Evolutionary conservation across 169 alveolate genomes (phyloP).

Genomic region (Plasmodium cynomolgi): DNA sequence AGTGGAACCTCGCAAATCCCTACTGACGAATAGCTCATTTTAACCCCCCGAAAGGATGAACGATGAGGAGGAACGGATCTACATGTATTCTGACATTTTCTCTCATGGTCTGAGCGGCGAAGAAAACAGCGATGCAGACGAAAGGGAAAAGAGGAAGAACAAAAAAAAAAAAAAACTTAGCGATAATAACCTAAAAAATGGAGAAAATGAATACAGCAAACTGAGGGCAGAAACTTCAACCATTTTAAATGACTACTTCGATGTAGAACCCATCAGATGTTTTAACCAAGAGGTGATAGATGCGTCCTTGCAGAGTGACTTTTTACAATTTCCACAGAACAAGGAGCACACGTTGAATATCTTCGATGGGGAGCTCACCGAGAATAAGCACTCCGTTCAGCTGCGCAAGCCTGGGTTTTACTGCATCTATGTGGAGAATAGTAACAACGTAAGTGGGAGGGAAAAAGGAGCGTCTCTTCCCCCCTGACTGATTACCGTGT

Average conservation of each 20-base stretch:
- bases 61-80: slow-evolving; percentile 45
- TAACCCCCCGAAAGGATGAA: slow-evolving; percentile 3
- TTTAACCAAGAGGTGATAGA: neutral
- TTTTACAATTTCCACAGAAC: slow-evolving; percentile 19
- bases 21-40: neutral
- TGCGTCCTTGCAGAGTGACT: neutral
- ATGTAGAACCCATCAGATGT: slow-evolving; percentile 3
- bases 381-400: slow-evolving; percentile 28
- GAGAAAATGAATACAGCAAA: slow-evolving; percentile 63
- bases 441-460: slow-evolving; percentile 14
- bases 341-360: slow-evolving; percentile 16
- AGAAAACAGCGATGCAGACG: slow-evolving; percentile 16
- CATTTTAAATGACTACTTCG: slow-evolving; percentile 51
- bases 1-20: too few relatives aligned
- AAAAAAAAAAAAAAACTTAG: neutral
- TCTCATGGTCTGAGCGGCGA: slow-evolving; percentile 18
- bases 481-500: too few relatives aligned
- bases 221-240: slow-evolving; percentile 63
- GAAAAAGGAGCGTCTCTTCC: neutral
- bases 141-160: neutral
- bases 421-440: slow-evolving; percentile 41
- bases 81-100: slow-evolving; percentile 40
- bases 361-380: slow-evolving; percentile 46
- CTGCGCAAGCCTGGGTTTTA: slow-evolving; percentile 56
- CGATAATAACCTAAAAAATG: slow-evolving; percentile 11